Base-by-base conservation (phyloP, 495 filamentous ascomycete species). In the Cenococcum geophilum region DNA sequence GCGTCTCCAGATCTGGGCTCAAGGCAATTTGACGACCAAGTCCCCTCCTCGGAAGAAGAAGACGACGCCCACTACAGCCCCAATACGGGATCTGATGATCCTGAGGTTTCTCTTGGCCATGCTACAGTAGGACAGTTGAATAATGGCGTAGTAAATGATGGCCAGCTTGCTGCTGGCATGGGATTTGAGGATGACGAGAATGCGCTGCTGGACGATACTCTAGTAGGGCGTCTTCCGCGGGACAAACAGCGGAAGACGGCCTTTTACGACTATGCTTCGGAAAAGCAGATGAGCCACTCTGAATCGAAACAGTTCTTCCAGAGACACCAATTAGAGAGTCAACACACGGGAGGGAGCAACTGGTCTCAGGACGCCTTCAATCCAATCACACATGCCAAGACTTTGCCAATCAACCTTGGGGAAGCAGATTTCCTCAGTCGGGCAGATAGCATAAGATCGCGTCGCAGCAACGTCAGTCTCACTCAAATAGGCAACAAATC, bases 271-370 rank as follows among this genome's bases (percentile, higher is more conserved):
- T 85, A 88, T 70, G 83, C 88, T n/a, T 84, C 85, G 59, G 92
- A 98, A 72, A 93, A 92, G 68, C 88, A 89, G 62, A 84, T 92
- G 80, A 90, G 84, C 62, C 89, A 97, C 74, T 82, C 87, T 21
- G 92, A 98, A 68, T 89, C 92, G 37, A 97, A 93, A 72, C 79
- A 96, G 32, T 92, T 97, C 77, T 98, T 96, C 74, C 93, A 96
- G 70, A 81, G 90, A 60, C 91, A 89, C 73, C 88, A 91, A 73
- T 75, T 85, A 21, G 82, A 86, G 42, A 75, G 71, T 20, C 73
- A 78, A 55, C 73, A 77, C 64, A 71, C 73, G 45, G 65, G 75
- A 32, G 76, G 72, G 16, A 74, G 73, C 64, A 80, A 71, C 66
- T 80, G 74, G 68, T 75, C 70, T 61, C 80, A 76, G 62, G 63